Conservation (phyloP, 441 rosid genomes). For the Euphorbia celastroides region DNA sequence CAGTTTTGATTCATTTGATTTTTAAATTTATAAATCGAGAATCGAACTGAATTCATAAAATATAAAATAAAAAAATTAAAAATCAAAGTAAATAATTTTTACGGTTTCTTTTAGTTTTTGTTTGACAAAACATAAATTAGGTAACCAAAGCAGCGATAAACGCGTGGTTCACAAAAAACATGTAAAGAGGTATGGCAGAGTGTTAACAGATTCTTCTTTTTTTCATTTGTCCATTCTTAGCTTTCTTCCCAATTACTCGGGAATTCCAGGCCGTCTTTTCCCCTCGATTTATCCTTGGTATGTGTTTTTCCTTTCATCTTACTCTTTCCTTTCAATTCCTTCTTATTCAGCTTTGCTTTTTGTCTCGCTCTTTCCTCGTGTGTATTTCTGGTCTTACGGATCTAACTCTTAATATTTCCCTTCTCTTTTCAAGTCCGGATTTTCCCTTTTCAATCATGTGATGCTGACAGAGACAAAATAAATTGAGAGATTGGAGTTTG, state of each 20-base stretch:
- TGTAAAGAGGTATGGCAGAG: not conserved
- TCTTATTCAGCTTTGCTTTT: not conserved
- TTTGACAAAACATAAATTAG: no score
- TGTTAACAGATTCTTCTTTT: not conserved
- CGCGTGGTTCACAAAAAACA: conserved; percentile 1
- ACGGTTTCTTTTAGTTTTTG: no score
- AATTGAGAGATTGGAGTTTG: not conserved
- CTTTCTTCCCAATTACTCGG: not conserved
- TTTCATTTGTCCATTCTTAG: conserved; percentile 6
- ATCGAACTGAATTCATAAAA: no score
- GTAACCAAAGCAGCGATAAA: no score
- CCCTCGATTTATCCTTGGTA: not conserved
- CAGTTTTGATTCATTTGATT: no score
- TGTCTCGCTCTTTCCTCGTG: conserved; percentile 1
- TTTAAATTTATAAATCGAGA: no score
- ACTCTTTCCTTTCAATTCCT: not conserved
- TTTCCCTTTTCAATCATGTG: not conserved
- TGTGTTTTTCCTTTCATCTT: not conserved
- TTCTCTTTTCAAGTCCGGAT: not conserved
- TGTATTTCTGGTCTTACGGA: not conserved
- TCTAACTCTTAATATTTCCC: not conserved
- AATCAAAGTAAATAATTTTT: no score
- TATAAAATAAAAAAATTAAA: no score
- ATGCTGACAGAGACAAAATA: not conserved
- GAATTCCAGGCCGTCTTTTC: not conserved